Percentiles rank a stretch among this genome's conserved stretches.
phyloP scores from a whole-genome alignment of 129 eudicot genomes.

The Flaveria linearis region DNA sequence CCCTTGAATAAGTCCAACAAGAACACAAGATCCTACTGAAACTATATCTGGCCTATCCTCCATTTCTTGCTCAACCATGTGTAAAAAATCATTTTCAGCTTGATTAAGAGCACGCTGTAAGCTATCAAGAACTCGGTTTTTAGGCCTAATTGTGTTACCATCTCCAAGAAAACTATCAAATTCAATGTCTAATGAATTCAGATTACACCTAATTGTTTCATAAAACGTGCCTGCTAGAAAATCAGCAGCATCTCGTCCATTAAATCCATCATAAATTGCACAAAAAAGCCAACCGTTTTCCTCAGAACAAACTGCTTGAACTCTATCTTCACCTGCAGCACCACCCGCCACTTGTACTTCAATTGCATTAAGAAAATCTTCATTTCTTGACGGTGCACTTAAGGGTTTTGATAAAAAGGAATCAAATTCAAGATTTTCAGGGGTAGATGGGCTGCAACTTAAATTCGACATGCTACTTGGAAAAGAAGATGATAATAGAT shows the following conservation, averaged over 20 bases:
- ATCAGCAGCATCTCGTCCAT: conserved; percentile 97
- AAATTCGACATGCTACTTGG: conserved; percentile 74
- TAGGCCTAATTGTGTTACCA: conserved; percentile 30
- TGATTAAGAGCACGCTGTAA: conserved; percentile 77
- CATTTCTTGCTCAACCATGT: conserved; percentile 99
- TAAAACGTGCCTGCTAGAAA: conserved; percentile 91
- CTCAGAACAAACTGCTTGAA: conserved; percentile 96
- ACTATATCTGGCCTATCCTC: conserved; percentile 96
- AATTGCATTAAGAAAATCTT: conserved; percentile 70
- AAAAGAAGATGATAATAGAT: conserved; percentile 76
- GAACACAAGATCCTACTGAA: conserved; percentile 91
- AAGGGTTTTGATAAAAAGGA: conserved; percentile 58
- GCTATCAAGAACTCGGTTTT: conserved; percentile 67
- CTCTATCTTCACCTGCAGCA: conserved; percentile 97
- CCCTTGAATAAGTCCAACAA: conserved; percentile 77
- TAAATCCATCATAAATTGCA: conserved; percentile 87
- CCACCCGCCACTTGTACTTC: conserved; percentile 98
- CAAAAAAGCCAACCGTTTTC: conserved; percentile 97
- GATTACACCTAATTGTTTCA: conserved; percentile 68
- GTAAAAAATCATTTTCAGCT: conserved; percentile 83
- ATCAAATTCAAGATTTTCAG: conserved; percentile 58
- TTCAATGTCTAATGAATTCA: conserved; percentile 70
- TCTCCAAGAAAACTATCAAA: conserved; percentile 37
- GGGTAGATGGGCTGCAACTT: conserved; percentile 84
- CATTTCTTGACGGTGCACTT: conserved; percentile 71